These are phyloP conservation scores for Aspergillus sojae DNA, from an alignment of 2,329 filamentous ascomycete genomes.

Conservation along the genomic window DNA sequence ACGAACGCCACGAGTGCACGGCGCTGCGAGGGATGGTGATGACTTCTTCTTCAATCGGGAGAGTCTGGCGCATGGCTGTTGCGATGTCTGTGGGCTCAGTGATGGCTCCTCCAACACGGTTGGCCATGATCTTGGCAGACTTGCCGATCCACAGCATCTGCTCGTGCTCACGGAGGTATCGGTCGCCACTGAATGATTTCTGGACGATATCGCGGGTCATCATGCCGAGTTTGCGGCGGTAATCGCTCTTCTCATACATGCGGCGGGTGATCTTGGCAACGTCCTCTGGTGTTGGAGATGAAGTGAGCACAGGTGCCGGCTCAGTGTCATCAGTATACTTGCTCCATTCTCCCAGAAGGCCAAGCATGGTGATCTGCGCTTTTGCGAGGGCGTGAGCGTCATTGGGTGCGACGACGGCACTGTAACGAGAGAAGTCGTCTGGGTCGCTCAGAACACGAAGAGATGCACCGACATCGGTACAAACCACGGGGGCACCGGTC, in stretches of 20 bases:
- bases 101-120: constrained; percentile 24
- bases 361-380: constrained; percentile 65
- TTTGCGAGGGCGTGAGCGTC: constrained; percentile 62
- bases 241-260: constrained; percentile 63
- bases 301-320: constrained; percentile 47
- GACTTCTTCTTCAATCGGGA: constrained; percentile 37
- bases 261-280: constrained; percentile 57
- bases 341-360: constrained; percentile 64
- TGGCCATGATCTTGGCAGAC: constrained; percentile 37
- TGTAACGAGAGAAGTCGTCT: constrained; percentile 55
- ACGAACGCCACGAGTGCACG: constrained; percentile 41
- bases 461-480: constrained; percentile 46
- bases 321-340: constrained; percentile 58
- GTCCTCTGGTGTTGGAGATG: constrained; percentile 53
- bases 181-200: constrained; percentile 61
- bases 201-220: constrained; percentile 61
- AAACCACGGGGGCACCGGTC: constrained; percentile 49
- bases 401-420: constrained; percentile 66
- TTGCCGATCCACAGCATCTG: constrained; percentile 60
- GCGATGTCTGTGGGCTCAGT: constrained; percentile 30
- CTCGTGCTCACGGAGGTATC: constrained; percentile 64
- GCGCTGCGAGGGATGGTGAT: constrained; percentile 38
- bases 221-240: constrained; percentile 61
- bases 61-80: constrained; percentile 27
- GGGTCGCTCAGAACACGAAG: constrained; percentile 45